These are phyloP conservation scores for Aureobasidium subglaciale DNA, from an alignment of 2,329 filamentous ascomycete species.

Conservation along the genomic window DNA sequence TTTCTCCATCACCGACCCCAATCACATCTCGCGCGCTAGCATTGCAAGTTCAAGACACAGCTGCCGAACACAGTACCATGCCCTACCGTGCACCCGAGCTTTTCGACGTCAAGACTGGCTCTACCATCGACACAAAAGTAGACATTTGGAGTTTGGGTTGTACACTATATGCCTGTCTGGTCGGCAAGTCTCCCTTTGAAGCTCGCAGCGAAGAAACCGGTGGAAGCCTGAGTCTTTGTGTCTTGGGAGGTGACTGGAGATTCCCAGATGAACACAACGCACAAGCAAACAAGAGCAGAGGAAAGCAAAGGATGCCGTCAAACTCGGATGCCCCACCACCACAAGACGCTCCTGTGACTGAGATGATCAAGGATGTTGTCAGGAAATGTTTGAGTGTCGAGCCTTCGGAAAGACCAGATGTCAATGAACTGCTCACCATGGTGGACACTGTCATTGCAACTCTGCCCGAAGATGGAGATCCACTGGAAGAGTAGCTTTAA, in stretches of 20 bases:
- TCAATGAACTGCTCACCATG: slow-evolving; percentile 72
- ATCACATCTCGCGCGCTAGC: slow-evolving; percentile 88
- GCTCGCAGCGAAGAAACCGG: slow-evolving; percentile 93
- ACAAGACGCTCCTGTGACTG: slow-evolving; percentile 57
- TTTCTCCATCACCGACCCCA: slow-evolving; percentile 77
- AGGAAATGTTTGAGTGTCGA: slow-evolving; percentile 80
- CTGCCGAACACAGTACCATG: slow-evolving; percentile 96
- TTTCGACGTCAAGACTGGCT: slow-evolving; percentile 93
- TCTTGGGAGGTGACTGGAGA: slow-evolving; percentile 88
- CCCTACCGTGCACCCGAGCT: slow-evolving; percentile 95
- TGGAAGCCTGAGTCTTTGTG: slow-evolving; percentile 84
- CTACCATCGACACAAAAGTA: slow-evolving; percentile 87
- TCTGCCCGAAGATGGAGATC: slow-evolving; percentile 52
- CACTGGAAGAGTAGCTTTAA: slow-evolving; percentile 9
- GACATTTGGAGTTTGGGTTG: slow-evolving; percentile 98
- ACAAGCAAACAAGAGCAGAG: slow-evolving; percentile 40
- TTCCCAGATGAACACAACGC: slow-evolving; percentile 81
- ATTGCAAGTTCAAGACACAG: slow-evolving; percentile 85
- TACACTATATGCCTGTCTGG: slow-evolving; percentile 93
- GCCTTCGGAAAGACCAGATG: slow-evolving; percentile 77
- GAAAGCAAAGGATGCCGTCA: slow-evolving; percentile 44
- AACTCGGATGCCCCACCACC: slow-evolving; percentile 22
- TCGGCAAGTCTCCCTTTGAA: slow-evolving; percentile 96
- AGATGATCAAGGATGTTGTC: slow-evolving; percentile 79
- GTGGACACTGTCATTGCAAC: slow-evolving; percentile 64